Percentiles rank a stretch among this genome's conserved stretches.
These are phyloP conservation scores for Phytophthora litchii DNA, from an alignment of 352 stramenopile genomes.

Conservation along the genomic window DNA sequence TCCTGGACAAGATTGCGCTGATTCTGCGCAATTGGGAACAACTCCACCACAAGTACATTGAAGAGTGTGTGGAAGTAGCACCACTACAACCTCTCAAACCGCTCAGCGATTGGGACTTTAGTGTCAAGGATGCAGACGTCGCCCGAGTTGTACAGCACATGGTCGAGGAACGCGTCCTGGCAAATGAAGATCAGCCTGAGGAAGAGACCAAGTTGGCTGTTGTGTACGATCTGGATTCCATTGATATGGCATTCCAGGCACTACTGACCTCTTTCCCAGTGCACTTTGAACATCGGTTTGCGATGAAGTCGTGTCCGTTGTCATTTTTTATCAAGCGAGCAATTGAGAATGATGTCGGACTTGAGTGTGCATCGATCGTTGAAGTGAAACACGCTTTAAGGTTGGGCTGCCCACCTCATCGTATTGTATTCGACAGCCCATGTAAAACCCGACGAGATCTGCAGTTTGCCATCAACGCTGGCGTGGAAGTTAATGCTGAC, in stretches of 20 bases:
- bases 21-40: slow-evolving; percentile 74
- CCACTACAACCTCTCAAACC: slow-evolving; percentile 53
- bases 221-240: slow-evolving; percentile 86
- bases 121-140: slow-evolving; percentile 71
- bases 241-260: slow-evolving; percentile 85
- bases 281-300: slow-evolving; percentile 90
- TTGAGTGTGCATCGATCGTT: slow-evolving; percentile 85
- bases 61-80: slow-evolving; percentile 44
- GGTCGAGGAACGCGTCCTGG: slow-evolving; percentile 51
- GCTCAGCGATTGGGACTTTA: slow-evolving; percentile 78
- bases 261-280: slow-evolving; percentile 80
- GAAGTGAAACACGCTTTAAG: slow-evolving; percentile 83
- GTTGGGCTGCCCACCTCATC: slow-evolving; percentile 69
- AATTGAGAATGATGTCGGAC: slow-evolving; percentile 76
- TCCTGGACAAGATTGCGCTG: slow-evolving; percentile 73
- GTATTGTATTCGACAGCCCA: slow-evolving; percentile 93
- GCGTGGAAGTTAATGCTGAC: slow-evolving; percentile 92
- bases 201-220: slow-evolving; percentile 66
- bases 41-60: slow-evolving; percentile 67
- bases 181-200: slow-evolving; percentile 32
- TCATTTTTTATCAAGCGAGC: slow-evolving; percentile 83
- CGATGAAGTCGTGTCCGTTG: slow-evolving; percentile 91
- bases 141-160: slow-evolving; percentile 65
- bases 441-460: slow-evolving; percentile 93
- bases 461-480: slow-evolving; percentile 78